Base-by-base conservation (phyloP, 129 eudicot species). In the Saposhnikovia divaricata region DNA sequence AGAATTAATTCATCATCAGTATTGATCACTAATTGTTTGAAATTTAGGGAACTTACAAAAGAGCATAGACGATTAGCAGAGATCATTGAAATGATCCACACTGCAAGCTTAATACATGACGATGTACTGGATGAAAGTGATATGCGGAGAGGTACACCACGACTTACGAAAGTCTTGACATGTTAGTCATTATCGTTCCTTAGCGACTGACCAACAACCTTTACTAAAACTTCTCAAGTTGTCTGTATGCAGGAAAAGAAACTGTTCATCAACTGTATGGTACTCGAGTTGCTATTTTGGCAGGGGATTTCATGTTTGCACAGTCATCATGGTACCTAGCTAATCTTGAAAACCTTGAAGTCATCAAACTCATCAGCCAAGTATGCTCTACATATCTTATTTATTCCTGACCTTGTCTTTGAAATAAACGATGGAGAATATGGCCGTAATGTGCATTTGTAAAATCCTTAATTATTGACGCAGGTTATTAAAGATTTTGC, bases 401-500 rank as follows among this genome's bases (percentile, higher is more conserved):
- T 68, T 31, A 68, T 23, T 59, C 14, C 68, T 13, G 40, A 66
- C 31, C 9, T 27, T 27, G 38, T 66, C 72, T 14, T 71, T 19
- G 2, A 10, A n/a, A 1, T 15, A 7, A n/a, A 45, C 14, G 21
- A 31, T 31, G 61, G 18, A 31, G 43, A 47, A 48, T 16, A 18
- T 34, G 46, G 9, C n/a, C 9, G 4, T 34, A 19, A 31, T 16
- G 34, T 15, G 39, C 59, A 75, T 46, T 11, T 46, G 25, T 48
- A 59, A 78, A 18, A 42, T 45, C 63, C 48, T 68, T 71, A 39
- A 12, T 23, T 74, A 25, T 28, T 39, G 23, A 48, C 69, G 61
- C 96, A 93, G 98, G 98, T 93, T 47, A 93, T 93, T 70, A 91
- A 91, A 90, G 98, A 93, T 83, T 91, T 93, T 85, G 98, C 97